Evolutionary conservation across 192 early-diverging fungal genomes (phyloP), one percentile per base, ranked within the genome.

Genomic region (Linnemannia hyalina): DNA sequence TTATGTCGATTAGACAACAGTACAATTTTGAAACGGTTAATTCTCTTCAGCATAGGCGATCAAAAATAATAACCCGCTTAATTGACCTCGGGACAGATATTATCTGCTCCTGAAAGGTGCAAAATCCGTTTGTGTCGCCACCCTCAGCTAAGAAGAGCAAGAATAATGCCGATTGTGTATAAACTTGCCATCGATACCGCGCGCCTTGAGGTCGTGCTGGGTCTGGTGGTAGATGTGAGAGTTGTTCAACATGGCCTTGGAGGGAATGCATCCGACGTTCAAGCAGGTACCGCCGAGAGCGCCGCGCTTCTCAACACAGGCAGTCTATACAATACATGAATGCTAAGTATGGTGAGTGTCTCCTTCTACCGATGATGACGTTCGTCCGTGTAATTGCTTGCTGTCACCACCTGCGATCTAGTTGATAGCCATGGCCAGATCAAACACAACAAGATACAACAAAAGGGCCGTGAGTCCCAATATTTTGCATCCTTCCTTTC

Each of bases 181-280:
- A 6, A 15, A 86, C 89, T 76, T 88, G 94, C 95, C 92, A 77
- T 98, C 95, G 81, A 99, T 99, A 81, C 98, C 98, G 81, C 98
- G 95, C 86, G 94, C 92, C 87, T 93, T 94, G 82, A 99, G 96
- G 44, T 96, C 96, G 86, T 99, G 97, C 85, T 96, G 89, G 54
- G 98, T 95, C 88, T 95, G 91, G 89, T 99, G 97, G 90, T 95
- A 98, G 73, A 98, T 92, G 93, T 99, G 97, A 49, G 98, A 97
- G 94, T 99, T 99, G 94, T 99, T 94, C 82, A 99, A 93, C 88
- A 99, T 95, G 68, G 98, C 97, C 92, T 99, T 99, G 76, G 98
- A 99, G 57, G 98, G 98, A 90, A 99, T 99, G 92, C 98, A 99
- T 47, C 99, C 99, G 69, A 99, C 97, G 88, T 99, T 99, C 87